A percentile compares a stretch with the other conserved stretches of the same genome.
Evolutionary conservation across 2,329 filamentous ascomycete species (phyloP).

Genomic region (Hypoxylon sp.): DNA sequence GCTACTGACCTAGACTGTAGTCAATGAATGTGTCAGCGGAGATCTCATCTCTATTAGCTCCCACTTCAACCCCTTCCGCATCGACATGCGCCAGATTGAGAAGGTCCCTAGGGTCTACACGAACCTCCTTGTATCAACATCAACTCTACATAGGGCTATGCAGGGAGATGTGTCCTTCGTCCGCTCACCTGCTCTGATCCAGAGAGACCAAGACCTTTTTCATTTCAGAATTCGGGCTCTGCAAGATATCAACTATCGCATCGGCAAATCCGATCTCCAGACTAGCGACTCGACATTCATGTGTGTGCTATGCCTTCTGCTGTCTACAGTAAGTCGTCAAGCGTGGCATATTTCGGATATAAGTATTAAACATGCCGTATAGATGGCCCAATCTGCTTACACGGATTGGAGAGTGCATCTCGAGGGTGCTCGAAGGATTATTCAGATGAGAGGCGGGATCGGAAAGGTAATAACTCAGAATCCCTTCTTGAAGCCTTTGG

Average conservation of each 20-base stretch:
- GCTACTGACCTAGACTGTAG: constrained; percentile 11
- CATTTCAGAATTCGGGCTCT: constrained; percentile 31
- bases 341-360: not conserved
- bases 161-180: constrained; percentile 19
- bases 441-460: constrained; percentile 30
- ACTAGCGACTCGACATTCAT: constrained; percentile 37
- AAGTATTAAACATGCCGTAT: not conserved
- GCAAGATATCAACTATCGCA: constrained; percentile 29
- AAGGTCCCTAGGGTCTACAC: constrained; percentile 33
- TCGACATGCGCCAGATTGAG: constrained; percentile 21
- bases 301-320: constrained; percentile 39
- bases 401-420: constrained; percentile 37
- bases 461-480: constrained; percentile 25
- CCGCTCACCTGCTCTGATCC: constrained; percentile 14
- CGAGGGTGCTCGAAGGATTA: constrained; percentile 34
- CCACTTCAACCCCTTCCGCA: constrained; percentile 36
- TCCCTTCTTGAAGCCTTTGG: constrained; percentile 30
- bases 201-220: constrained; percentile 28
- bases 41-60: constrained; percentile 30
- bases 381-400: constrained; percentile 37
- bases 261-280: constrained; percentile 30
- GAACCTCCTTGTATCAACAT: constrained; percentile 29
- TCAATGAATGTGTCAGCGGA: constrained; percentile 32
- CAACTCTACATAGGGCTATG: constrained; percentile 32
- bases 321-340: constrained; percentile 28